Base-by-base conservation (phyloP, 1,284 basidiomycete species). In the Austropuccinia psidii region DNA sequence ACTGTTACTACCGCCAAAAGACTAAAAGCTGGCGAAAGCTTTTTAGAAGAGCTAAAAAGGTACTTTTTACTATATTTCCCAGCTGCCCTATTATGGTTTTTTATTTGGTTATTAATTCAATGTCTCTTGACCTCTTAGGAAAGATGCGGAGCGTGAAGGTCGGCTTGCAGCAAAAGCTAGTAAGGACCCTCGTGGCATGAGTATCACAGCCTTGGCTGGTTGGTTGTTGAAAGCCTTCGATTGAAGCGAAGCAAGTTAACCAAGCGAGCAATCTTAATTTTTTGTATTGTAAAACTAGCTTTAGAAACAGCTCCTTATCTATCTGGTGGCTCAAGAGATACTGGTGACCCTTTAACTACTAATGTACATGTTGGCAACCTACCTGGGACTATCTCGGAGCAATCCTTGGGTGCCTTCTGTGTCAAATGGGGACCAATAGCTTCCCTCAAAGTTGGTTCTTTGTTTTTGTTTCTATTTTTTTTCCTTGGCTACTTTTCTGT, bases 291-390 rank as follows among this genome's bases (percentile, higher is more conserved):
- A 24, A 21, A 5, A 41, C 8, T 61, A 74, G 64, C 65, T 33
- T 61, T 68, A 43, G 72, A 73, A 50, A 66, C 74, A 55, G 58
- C 64, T 65, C 61, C 61, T 50, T 57, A 72, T 55, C 55, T 73
- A 35, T 65, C 54, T 11, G 73, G 74, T 19, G 77, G 77, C 21
- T 77, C 78, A 27, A 72, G 77, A 54, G 77, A 78, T 60, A 67
- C 75, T 21, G 74, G 72, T 52, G 79, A 80, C 54, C 76, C 77
- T 37, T 74, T 77, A 24, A 78, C 79, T 1, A 81, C 79, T 29
- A 80, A 80, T 61, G 76, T 81, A 41, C 79, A 79, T 72, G 76
- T 80, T 5, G 75, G 75, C 15, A 76, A 77, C 24, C 75, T 81
- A 11, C 79, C 80, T 0, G 76, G 76, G 9, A 74, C 76, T 47